Conservation (phyloP, 208 protist species). For the Trypanosoma avium region DNA sequence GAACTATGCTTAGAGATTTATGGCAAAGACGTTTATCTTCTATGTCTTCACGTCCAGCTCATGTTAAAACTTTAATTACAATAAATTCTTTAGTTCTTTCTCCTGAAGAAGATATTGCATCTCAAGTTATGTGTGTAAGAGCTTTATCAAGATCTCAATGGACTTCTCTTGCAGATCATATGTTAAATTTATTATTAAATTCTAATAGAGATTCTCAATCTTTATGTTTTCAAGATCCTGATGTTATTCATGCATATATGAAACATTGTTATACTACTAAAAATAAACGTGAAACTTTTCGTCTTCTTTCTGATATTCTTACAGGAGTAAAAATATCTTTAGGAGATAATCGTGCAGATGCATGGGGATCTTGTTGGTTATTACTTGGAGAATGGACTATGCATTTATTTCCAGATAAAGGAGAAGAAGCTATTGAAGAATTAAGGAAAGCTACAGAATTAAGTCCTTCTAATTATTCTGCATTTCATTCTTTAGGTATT, state of each 20-base stretch:
- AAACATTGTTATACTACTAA: slow-evolving; percentile 70
- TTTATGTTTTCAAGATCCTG: slow-evolving; percentile 68
- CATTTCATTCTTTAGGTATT: slow-evolving; percentile 88
- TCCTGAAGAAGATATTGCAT: slow-evolving; percentile 91
- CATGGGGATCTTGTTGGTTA: slow-evolving; percentile 84
- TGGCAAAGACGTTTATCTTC: slow-evolving; percentile 90
- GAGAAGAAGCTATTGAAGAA: slow-evolving; percentile 77
- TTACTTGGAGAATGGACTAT: slow-evolving; percentile 90
- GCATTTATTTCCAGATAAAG: slow-evolving; percentile 69
- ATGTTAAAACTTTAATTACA: slow-evolving; percentile 94
- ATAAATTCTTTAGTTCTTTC: slow-evolving; percentile 95
- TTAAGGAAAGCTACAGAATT: slow-evolving; percentile 71
- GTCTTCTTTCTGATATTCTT: slow-evolving; percentile 67
- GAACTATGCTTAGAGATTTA: slow-evolving; percentile 62
- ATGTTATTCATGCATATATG: slow-evolving; percentile 87
- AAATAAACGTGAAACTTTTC: slow-evolving; percentile 63
- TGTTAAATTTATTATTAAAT: slow-evolving; percentile 60
- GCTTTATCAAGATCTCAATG: slow-evolving; percentile 86
- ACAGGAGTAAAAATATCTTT: slow-evolving; percentile 38
- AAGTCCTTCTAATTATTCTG: slow-evolving; percentile 66
- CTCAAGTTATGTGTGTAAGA: slow-evolving; percentile 95
- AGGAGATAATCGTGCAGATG: slow-evolving; percentile 44
- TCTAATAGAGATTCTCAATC: slow-evolving; percentile 32
- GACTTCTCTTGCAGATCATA: slow-evolving; percentile 65
- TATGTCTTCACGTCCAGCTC: slow-evolving; percentile 88